Conservation (phyloP, 352 stramenopile species). For the Pythium aristosporum region DNA sequence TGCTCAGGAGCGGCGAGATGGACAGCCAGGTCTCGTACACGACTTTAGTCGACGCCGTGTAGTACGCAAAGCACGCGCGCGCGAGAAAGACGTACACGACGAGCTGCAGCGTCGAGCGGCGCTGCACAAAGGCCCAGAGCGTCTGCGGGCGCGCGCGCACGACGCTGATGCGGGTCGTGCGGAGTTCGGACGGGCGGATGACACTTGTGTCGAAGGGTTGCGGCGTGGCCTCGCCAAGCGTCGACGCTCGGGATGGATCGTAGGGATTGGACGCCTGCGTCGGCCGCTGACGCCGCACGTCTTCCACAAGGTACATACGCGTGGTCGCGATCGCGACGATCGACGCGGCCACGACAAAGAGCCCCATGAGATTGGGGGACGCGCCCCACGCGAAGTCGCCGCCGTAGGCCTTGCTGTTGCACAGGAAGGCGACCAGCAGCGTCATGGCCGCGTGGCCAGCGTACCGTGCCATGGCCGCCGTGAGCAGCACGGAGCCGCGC, state of each 20-base stretch:
- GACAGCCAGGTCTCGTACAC: constrained; percentile 60
- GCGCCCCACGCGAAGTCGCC: constrained; percentile 49
- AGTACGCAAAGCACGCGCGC: constrained; percentile 58
- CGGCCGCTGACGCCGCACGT: constrained; percentile 5
- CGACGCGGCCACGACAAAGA: constrained; percentile 34
- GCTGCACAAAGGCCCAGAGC: constrained; percentile 41
- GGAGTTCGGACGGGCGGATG: background rate
- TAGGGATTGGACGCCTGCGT: background rate
- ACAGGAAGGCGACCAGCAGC: constrained; percentile 50
- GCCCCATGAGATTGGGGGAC: constrained; percentile 45
- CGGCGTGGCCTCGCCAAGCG: constrained; percentile 2
- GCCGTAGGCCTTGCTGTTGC: constrained; percentile 52
- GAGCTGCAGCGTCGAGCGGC: constrained; percentile 39
- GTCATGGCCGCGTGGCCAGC: constrained; percentile 37
- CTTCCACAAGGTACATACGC: constrained; percentile 41
- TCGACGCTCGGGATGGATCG: constrained; percentile 14
- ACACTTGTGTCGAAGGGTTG: background rate
- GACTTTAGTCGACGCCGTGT: constrained; percentile 51
- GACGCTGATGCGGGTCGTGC: background rate
- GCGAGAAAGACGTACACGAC: constrained; percentile 45
- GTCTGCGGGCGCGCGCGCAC: constrained; percentile 6
- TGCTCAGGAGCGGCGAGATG: constrained; percentile 39
- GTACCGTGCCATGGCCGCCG: constrained; percentile 39
- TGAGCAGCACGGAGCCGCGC: constrained; percentile 29
- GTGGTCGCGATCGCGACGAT: constrained; percentile 27